Evolutionary conservation across 1,139 yeast species (phyloP).

Genomic region (Scheffersomyces titani): DNA sequence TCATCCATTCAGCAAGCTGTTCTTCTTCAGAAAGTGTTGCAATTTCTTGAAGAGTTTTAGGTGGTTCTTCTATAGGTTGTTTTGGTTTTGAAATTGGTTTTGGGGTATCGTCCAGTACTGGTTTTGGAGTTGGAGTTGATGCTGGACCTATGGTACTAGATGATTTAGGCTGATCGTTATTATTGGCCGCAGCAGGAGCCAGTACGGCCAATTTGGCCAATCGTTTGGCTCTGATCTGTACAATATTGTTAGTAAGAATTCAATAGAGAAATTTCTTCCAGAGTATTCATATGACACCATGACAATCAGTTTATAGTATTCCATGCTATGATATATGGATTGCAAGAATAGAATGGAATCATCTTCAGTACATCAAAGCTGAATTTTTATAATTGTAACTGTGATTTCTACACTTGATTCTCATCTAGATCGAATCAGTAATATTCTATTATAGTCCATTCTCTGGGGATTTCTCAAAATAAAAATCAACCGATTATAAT

Average conservation of each 20-base stretch:
- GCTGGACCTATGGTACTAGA: not conserved
- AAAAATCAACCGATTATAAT: not conserved
- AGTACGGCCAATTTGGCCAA: constrained; percentile 49
- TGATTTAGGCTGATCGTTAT: not conserved
- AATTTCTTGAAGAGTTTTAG: not conserved
- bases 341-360: too few relatives aligned
- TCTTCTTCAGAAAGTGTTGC: constrained; percentile 12
- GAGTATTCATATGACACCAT: not conserved
- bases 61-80: constrained; percentile 3
- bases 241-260: constrained; percentile 18
- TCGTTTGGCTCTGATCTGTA: constrained; percentile 56
- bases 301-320: too few relatives aligned
- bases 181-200: constrained; percentile 3
- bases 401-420: too few relatives aligned
- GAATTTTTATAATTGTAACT: too few relatives aligned
- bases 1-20: constrained; percentile 31
- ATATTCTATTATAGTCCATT: too few relatives aligned
- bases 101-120: constrained; percentile 6
- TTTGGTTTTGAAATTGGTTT: constrained; percentile 3
- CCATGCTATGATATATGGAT: too few relatives aligned
- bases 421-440: not conserved
- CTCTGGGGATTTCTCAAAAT: too few relatives aligned
- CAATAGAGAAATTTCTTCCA: not conserved
- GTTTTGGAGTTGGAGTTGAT: constrained; percentile 1
- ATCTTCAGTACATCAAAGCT: too few relatives aligned